Conservation (phyloP, 164 flowering plant species). For the Vitis rupestris region DNA sequence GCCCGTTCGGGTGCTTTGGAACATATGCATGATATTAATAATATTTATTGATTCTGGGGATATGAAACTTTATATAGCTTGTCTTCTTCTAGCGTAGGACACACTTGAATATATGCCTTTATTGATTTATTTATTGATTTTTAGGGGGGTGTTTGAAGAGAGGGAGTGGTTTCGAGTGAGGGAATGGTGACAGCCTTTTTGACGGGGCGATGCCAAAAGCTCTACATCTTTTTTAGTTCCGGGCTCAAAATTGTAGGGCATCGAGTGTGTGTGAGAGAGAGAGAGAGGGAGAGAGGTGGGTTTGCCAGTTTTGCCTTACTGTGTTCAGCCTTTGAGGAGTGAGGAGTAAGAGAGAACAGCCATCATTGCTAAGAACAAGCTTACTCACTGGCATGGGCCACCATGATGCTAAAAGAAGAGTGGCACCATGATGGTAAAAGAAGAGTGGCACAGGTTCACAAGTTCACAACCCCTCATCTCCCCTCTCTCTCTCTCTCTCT, state of each 20-base stretch:
- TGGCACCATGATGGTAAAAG: slow-evolving; percentile 25
- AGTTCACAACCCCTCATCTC: not conserved
- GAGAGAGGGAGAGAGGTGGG: not conserved
- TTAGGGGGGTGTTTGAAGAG: not conserved
- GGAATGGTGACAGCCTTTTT: slow-evolving; percentile 5
- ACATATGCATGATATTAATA: not conserved
- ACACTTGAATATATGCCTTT: slow-evolving; percentile 20
- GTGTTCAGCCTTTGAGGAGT: slow-evolving; percentile 15
- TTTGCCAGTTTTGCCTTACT: slow-evolving; percentile 6
- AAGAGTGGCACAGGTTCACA: not conserved
- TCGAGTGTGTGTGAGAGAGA: not conserved
- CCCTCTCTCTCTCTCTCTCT: slow-evolving; percentile 2
- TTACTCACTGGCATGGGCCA: slow-evolving; percentile 28
- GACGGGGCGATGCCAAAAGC: slow-evolving; percentile 15
- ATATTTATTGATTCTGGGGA: not conserved
- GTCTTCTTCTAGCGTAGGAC: slow-evolving; percentile 8
- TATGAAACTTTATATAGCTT: slow-evolving; percentile 4
- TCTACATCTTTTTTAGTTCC: slow-evolving; percentile 7
- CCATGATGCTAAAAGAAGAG: slow-evolving; percentile 19
- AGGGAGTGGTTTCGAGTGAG: slow-evolving; percentile 1
- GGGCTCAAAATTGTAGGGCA: slow-evolving; percentile 19
- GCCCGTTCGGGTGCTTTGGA: not conserved
- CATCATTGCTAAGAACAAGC: slow-evolving; percentile 23
- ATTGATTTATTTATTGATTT: too few relatives aligned
- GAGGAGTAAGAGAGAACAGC: slow-evolving; percentile 5